Evolutionary conservation across 345 rosid species (phyloP), one percentile per base, ranked within the genome.

Genomic region (Ceriops decandra): DNA sequence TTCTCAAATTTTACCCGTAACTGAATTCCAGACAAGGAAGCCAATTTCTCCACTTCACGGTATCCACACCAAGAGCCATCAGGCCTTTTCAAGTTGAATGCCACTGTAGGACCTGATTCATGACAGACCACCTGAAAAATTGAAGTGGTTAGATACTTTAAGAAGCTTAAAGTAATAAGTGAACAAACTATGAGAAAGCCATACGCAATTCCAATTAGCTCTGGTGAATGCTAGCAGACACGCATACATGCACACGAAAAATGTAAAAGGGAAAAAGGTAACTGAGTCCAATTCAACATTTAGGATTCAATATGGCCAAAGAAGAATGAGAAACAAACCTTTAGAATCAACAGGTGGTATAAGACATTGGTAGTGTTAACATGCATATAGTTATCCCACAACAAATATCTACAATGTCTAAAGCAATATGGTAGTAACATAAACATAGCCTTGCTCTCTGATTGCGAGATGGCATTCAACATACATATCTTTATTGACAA

Each of bases 61-160:
- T 86, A 86, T 57, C 98, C 98, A 84, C 85, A 85, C 98, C 98
- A 93, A 71, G 96, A 86, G 21, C 91, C 97, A 82, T 88, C 96
- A 49, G 92, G 81, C 75, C 98, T 89, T 81, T 85, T 89, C 82
- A 93, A 80, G 78, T 91, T 93, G 82, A 93, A 91, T 66, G 98
- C 66, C 52, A 93, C 81, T 47, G 77, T 79, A 42, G 98, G 82
- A 57, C 98, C 93, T 11, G 83, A 77, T 58, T 80, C 80, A 64
- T 62, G 74, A 69, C 68, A 60, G 76, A 80, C 52, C 68, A 76
- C 80, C 97, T 91, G 77, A 57, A 74, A 68, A 56, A 56, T 24
- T 56, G 4, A 56, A 27, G 59, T 9, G 59, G 16, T 56, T 24
- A 26, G 28, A 21, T 2, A 21, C 10, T 56, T 56, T 56, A 56